A percentile compares a stretch with the other conserved stretches of the same genome.
These are phyloP conservation scores for Wickerhamiella hasegawae DNA, from an alignment of 805 yeast genomes.

Conservation along the genomic window DNA sequence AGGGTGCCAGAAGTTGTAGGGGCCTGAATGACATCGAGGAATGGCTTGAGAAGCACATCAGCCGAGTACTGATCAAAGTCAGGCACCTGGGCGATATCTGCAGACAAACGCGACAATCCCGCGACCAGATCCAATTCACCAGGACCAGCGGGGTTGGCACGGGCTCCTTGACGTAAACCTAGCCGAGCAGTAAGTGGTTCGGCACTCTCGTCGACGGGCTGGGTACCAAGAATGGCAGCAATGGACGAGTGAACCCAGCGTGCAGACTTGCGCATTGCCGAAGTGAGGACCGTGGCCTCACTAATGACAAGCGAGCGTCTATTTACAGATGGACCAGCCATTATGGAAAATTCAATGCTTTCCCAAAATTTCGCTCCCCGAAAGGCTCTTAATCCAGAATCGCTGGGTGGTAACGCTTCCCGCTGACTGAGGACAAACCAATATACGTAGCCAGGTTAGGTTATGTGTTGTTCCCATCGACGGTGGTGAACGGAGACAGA, in stretches of 20 bases:
- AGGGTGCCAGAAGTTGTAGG: conserved; percentile 75
- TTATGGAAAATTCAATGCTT: too few relatives aligned
- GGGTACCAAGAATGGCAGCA: conserved; percentile 67
- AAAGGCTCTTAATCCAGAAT: too few relatives aligned
- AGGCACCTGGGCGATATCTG: background rate
- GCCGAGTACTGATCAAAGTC: conserved; percentile 36
- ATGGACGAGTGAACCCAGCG: conserved; percentile 66
- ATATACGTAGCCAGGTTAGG: too few relatives aligned
- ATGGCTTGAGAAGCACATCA: conserved; percentile 69
- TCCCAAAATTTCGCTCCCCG: too few relatives aligned
- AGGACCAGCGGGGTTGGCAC: conserved; percentile 3
- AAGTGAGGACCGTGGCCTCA: conserved; percentile 73
- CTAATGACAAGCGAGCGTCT: conserved; percentile 53
- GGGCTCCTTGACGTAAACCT: conserved; percentile 16
- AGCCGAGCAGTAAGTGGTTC: conserved; percentile 24
- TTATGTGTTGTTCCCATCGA: too few relatives aligned
- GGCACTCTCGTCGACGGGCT: conserved; percentile 29
- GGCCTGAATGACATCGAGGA: conserved; percentile 65
- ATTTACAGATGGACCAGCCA: conserved; percentile 5
- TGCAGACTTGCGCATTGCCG: conserved; percentile 79
- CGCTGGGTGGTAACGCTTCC: too few relatives aligned
- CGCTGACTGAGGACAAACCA: too few relatives aligned
- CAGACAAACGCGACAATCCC: background rate
- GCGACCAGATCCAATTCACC: background rate
- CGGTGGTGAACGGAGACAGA: too few relatives aligned